A percentile compares a stretch with the other conserved stretches of the same genome.
phyloP scores from a whole-genome alignment of 2,329 filamentous ascomycete genomes.

The Apiospora aurea region DNA sequence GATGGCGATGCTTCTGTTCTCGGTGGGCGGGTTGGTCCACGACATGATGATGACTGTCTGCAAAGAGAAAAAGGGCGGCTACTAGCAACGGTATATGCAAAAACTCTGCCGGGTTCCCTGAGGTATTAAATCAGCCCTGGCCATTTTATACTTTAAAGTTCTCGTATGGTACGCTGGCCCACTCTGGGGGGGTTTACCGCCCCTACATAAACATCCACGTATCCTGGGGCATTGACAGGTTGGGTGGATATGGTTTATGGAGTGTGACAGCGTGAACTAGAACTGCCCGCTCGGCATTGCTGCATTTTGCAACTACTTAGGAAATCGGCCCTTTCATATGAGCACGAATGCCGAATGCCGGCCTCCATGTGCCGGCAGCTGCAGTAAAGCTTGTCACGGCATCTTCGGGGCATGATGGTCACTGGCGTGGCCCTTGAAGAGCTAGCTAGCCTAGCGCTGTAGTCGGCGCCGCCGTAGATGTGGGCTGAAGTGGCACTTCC shows the following conservation, averaged over 20 bases:
- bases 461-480: background rate
- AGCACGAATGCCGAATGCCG: background rate
- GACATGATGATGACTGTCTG: conserved; percentile 30
- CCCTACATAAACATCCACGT: background rate
- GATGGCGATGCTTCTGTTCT: conserved; percentile 44
- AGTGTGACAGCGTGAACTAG: background rate
- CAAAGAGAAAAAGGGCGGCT: background rate
- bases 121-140: background rate
- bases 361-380: background rate
- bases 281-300: background rate
- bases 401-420: conserved; percentile 6
- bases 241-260: background rate
- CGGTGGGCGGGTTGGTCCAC: conserved; percentile 33
- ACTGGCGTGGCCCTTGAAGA: background rate
- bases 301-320: background rate
- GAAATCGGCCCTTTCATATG: background rate
- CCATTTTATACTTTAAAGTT: background rate
- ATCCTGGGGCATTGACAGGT: background rate
- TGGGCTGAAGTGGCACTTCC: conserved; percentile 9
- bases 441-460: background rate
- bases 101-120: background rate
- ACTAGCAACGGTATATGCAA: background rate
- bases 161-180: conserved; percentile 2
- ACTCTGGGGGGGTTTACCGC: background rate
- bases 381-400: background rate